These are phyloP conservation scores for Porcisia hertigi DNA, from an alignment of 208 protist species.

Conservation along the genomic window DNA sequence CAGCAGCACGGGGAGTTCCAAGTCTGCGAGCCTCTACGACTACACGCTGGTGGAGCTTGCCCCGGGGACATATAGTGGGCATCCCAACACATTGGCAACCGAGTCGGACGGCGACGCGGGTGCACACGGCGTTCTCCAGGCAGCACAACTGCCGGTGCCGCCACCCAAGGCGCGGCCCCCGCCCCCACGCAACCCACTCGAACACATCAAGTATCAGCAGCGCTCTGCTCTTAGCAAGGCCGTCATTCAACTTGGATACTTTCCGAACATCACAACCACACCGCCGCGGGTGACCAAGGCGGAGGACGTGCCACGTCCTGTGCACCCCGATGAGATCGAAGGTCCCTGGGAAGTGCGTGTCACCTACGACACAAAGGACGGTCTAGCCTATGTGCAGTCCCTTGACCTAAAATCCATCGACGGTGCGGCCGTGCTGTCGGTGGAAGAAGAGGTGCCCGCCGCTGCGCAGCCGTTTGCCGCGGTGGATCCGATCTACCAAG, in stretches of 20 bases:
- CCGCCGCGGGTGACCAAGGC: conserved; percentile 39
- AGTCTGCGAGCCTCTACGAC: conserved; percentile 62
- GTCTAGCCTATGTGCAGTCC: conserved; percentile 65
- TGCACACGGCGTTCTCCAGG: conserved; percentile 34
- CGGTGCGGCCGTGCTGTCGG: conserved; percentile 54
- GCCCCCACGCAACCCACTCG: conserved; percentile 65
- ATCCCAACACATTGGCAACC: background rate
- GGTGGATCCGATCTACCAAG: conserved; percentile 73
- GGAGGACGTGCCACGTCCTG: conserved; percentile 71
- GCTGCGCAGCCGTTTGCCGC: conserved; percentile 56
- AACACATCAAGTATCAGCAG: conserved; percentile 70
- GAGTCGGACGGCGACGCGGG: conserved; percentile 26
- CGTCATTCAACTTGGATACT: conserved; percentile 84
- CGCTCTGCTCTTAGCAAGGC: conserved; percentile 59
- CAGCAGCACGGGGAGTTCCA: background rate
- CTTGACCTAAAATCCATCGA: conserved; percentile 67
- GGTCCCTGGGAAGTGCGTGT: conserved; percentile 85
- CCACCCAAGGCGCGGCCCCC: conserved; percentile 42
- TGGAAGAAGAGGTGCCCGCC: conserved; percentile 38
- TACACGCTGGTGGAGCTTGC: conserved; percentile 76
- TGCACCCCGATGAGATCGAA: conserved; percentile 89
- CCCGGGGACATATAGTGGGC: conserved; percentile 55
- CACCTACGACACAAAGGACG: conserved; percentile 78
- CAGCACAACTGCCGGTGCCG: conserved; percentile 71
- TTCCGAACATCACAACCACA: conserved; percentile 74